Percentiles rank a stretch among this genome's conserved stretches.
Conservation (phyloP, 2,329 filamentous ascomycete genomes). For the Cadophora luteo-olivacea region DNA sequence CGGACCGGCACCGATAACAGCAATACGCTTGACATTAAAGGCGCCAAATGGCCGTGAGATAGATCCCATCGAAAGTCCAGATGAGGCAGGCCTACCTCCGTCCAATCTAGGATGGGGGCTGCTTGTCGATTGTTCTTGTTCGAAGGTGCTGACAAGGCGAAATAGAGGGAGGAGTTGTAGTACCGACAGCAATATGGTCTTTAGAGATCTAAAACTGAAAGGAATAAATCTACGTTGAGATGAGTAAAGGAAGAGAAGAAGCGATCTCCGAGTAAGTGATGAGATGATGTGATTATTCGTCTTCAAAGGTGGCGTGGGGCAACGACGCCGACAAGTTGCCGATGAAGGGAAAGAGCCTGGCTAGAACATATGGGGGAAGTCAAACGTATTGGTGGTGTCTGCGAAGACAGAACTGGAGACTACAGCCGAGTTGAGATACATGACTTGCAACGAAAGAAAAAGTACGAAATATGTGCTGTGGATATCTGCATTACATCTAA, state of each 20-base stretch:
- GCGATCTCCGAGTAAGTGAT: neutral
- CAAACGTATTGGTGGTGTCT: no score
- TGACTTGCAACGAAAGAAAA: no score
- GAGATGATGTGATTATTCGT: conserved; percentile 17
- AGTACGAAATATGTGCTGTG: no score
- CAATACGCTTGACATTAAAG: conserved; percentile 63
- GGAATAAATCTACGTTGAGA: neutral
- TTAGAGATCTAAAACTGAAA: neutral
- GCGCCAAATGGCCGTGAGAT: conserved; percentile 25
- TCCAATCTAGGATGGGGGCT: conserved; percentile 20
- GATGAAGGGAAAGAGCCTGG: neutral
- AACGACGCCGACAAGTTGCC: neutral
- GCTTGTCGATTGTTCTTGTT: neutral
- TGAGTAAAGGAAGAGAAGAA: neutral
- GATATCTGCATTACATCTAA: no score
- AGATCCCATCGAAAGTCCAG: conserved; percentile 36
- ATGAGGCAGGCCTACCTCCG: conserved; percentile 2
- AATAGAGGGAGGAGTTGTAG: no score
- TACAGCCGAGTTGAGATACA: no score
- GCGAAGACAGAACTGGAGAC: no score
- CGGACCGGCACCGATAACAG: conserved; percentile 84
- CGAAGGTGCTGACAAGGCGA: neutral
- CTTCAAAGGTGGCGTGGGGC: conserved; percentile 15
- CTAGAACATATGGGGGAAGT: neutral
- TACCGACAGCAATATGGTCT: neutral